These are phyloP conservation scores for Ophiocordyceps australis DNA, from an alignment of 2,329 filamentous ascomycete species.

Conservation along the genomic window DNA sequence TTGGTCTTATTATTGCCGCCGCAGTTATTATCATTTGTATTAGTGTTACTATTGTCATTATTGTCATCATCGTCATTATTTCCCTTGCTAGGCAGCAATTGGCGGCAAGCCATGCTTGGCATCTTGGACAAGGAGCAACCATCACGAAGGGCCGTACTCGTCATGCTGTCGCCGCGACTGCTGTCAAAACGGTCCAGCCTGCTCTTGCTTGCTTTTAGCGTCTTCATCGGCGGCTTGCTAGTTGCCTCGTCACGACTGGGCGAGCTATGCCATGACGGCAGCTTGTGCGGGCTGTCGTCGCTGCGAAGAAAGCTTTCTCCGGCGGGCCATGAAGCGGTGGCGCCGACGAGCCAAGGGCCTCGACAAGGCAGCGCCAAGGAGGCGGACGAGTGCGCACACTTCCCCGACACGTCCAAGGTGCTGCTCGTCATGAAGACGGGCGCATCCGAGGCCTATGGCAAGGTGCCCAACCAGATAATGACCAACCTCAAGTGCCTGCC, in stretches of 20 bases:
- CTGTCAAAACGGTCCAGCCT: conserved; percentile 10
- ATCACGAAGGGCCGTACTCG: conserved; percentile 2
- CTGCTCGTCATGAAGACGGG: conserved; percentile 39
- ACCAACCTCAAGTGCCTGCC: conserved; percentile 30
- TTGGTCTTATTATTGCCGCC: no score
- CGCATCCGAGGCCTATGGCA: conserved; percentile 31
- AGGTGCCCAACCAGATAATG: conserved; percentile 33
- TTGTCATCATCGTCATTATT: no score
- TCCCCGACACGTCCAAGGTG: conserved; percentile 25
- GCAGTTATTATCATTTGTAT: no score
- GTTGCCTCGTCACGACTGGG: conserved; percentile 13
- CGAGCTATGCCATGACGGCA: conserved; percentile 10
- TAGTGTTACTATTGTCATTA: no score
- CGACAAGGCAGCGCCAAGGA: conserved; percentile 3
- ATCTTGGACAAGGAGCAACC: conserved; percentile 2
- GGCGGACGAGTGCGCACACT: conserved; percentile 15
- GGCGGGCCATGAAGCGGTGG: background rate
- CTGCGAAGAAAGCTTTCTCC: conserved; percentile 2
- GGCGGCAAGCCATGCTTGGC: conserved; percentile 1
- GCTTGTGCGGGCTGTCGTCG: conserved; percentile 7
- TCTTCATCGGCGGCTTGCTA: conserved; percentile 13
- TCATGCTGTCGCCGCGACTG: conserved; percentile 7
- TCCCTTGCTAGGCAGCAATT: no score
- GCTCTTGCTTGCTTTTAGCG: conserved; percentile 8
- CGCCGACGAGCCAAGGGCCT: background rate